phyloP scores from a whole-genome alignment of 1,139 yeast species.

The Yueomyces sp. region DNA sequence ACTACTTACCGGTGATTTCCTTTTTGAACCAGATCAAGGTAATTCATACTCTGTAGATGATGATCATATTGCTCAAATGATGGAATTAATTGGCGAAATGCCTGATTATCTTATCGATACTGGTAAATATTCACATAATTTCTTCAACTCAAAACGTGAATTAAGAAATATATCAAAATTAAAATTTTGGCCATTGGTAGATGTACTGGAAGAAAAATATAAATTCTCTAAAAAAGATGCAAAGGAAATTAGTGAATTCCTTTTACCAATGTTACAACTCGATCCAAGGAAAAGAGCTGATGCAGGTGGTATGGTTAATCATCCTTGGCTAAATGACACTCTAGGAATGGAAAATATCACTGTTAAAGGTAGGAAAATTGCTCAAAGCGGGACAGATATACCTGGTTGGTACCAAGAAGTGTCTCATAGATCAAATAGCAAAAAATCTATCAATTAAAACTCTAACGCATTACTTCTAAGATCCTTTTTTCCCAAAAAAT shows the following conservation, averaged over 20 bases:
- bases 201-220: constrained; percentile 50
- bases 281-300: constrained; percentile 62
- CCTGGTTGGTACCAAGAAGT: constrained; percentile 43
- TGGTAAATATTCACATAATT: constrained; percentile 40
- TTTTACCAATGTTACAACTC: constrained; percentile 51
- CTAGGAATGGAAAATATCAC: constrained; percentile 43
- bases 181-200: constrained; percentile 53
- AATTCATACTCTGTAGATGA: constrained; percentile 50
- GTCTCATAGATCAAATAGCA: neutral
- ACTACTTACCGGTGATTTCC: constrained; percentile 60
- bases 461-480: too few relatives aligned
- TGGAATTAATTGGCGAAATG: constrained; percentile 49
- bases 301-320: constrained; percentile 66
- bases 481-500: too few relatives aligned
- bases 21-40: constrained; percentile 49
- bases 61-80: constrained; percentile 64
- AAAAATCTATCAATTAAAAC: too few relatives aligned
- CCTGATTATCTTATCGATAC: constrained; percentile 38
- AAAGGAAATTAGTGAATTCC: constrained; percentile 44
- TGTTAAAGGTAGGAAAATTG: constrained; percentile 37
- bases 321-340: constrained; percentile 59
- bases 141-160: constrained; percentile 40
- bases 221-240: constrained; percentile 39
- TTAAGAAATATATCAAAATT: constrained; percentile 46
- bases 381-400: constrained; percentile 53